Evolutionary conservation across 257 asterid species (phyloP).

Genomic region (Solanum stenotomum): DNA sequence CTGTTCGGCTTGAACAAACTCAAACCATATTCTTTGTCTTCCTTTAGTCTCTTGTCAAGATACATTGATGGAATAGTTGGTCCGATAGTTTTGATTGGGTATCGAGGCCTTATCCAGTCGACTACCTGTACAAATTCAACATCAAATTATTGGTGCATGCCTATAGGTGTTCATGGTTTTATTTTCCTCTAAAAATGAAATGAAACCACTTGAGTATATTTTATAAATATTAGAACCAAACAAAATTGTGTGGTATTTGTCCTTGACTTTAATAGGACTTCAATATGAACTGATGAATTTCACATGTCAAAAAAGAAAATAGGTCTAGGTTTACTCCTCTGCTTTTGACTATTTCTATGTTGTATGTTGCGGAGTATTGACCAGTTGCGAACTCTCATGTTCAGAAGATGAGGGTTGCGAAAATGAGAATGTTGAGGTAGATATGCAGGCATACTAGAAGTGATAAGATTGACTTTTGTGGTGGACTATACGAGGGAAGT

Average conservation of each 20-base stretch:
- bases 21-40: conserved; percentile 2
- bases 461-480: no score
- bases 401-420: neutral
- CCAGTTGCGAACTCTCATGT: neutral
- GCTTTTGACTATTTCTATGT: no score
- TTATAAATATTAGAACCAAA: neutral
- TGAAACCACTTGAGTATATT: neutral
- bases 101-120: neutral
- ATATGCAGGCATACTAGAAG: neutral
- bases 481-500: neutral
- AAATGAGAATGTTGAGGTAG: no score
- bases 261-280: no score
- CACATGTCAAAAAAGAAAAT: no score
- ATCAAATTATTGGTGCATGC: neutral
- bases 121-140: neutral
- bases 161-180: neutral
- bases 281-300: no score
- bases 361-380: neutral
- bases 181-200: neutral
- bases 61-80: neutral
- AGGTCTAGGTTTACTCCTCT: no score
- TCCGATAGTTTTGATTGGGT: neutral
- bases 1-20: conserved; percentile 12
- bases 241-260: no score
- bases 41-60: neutral